Base-by-base conservation (phyloP, 2,329 filamentous ascomycete genomes). In the Canariomyces notabilis region DNA sequence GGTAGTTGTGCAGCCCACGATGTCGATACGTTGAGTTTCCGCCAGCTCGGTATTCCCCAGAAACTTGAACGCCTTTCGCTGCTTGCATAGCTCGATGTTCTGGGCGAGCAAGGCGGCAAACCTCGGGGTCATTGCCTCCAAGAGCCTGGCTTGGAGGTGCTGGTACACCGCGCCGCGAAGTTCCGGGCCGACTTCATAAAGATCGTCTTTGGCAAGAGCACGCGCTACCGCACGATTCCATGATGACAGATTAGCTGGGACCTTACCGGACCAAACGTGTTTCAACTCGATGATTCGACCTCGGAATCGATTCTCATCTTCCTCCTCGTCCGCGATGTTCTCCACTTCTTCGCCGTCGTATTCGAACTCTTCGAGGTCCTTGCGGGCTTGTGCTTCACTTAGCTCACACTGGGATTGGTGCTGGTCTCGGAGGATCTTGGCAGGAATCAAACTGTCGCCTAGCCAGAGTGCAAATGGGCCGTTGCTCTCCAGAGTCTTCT, bases 1-100 rank as follows among this genome's bases (percentile, higher is more conserved):
- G 0, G 89, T 94, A 0, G 85, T 89, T 0, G 89, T 95, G 41
- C 77, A 77, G 26, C 77, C 76, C 3, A 91, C 66, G 19, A 87
- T 71, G 18, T 76, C 66, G 14, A 75, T 63, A 0, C 56, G 38
- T 14, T 65, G 59, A 1, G 53, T 46, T 2, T 56, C 57, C n/a
- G 77, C 60, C 5, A 71, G 59, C 5, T 58, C 56, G 7, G 74
- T 65, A 48, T 88, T 78, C 29, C 72, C 69, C 48, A 82, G 74
- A 72, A 76, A 84, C 20, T 71, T 74, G 14, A 74, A 75, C 16
- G 77, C 72, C 41, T 77, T 80, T 6, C 80, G 64, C 12, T 79
- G 68, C 9, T 67, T 66, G 22, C 76, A 76, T 4, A 71, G 65
- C 1, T 66, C 58, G 9, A 72, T 62, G 55, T 83, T 85, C 5